Base-by-base conservation (phyloP, 1,139 yeast genomes). In the Blastobotrys malaysiensis region DNA sequence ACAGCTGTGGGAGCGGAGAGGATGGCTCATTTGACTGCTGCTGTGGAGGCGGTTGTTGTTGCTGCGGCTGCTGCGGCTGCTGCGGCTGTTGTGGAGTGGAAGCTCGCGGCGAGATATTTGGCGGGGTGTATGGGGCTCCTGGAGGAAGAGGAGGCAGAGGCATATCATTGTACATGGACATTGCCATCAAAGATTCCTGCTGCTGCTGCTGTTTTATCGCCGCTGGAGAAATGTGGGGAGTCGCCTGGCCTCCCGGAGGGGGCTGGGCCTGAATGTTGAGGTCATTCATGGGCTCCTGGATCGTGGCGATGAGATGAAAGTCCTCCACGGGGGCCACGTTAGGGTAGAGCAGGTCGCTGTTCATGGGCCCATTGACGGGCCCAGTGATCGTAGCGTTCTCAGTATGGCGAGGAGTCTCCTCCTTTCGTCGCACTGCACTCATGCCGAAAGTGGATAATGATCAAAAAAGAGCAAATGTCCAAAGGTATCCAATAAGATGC, bases 61-160 rank as follows among this genome's bases (percentile, higher is more conserved):
- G 26, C 36, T 20, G 50, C 13, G 45, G 39, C 21, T 36, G 22
- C 14, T 45, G 39, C 16, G 52, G 21, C 7, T 45, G 39, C 9
- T 49, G 39, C 14, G 49, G 13, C 16, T 11, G 22, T 26, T 18
- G 48, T 7, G 52, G 20, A 21, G 52, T 20, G 11, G 39, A 20
- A 27, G 13, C 48, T 4, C 19, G 48, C 27, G 19, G 52, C n/a
- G 46, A 22, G 2, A 20, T n/a, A 6, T 11, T 44, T 20, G 46
- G 46, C 22, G 46, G 46, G 14, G 39, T 31, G 39, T 31, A 31
- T 31, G 39, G 39, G 11, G 45, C 49, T 9, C 43, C 50, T 14
- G 52, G 50, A 1, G 55, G 57, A 18, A 52, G 48, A 9, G 57
- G 55, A 7, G 57, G 57, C 27, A 55, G 44, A 3, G 57, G 57